These are phyloP conservation scores for Diphasiastrum complanatum DNA, from an alignment of 83 land plant species.

Conservation along the genomic window DNA sequence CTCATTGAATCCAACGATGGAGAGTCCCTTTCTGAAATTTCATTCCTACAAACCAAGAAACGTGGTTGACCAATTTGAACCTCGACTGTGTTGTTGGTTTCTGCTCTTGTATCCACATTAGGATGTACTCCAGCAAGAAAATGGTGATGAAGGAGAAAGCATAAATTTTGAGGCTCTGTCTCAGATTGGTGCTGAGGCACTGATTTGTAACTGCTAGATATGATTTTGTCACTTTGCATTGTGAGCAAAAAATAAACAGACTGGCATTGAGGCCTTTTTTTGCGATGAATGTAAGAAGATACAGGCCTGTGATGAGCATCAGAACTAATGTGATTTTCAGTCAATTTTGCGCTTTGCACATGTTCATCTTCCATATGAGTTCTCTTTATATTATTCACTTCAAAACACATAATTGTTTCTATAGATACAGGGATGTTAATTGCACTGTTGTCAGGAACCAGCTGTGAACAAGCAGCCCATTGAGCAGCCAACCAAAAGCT, in stretches of 20 bases:
- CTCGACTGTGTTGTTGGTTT: slow-evolving; percentile 12
- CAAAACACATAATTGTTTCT: slow-evolving; percentile 47
- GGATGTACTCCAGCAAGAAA: no score
- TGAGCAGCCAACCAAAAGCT: slow-evolving; percentile 45
- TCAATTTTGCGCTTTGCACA: slow-evolving; percentile 5
- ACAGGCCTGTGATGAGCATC: slow-evolving; percentile 16
- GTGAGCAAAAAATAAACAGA: no score
- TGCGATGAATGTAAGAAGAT: no score
- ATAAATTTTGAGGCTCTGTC: no score
- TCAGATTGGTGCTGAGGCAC: no score
- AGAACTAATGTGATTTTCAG: neutral
- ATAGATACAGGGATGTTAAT: slow-evolving; percentile 32
- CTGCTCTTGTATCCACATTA: no score
- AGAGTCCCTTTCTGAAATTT: slow-evolving; percentile 21
- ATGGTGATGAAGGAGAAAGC: no score
- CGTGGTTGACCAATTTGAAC: slow-evolving; percentile 33
- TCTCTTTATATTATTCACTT: slow-evolving; percentile 22
- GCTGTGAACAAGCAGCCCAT: slow-evolving; percentile 24
- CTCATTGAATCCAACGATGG: slow-evolving; percentile 46
- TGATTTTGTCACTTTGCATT: no score
- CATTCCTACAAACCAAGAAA: slow-evolving; percentile 16
- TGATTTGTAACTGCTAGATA: no score
- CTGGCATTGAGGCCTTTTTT: no score
- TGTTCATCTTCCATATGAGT: slow-evolving; percentile 7
- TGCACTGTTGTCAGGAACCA: slow-evolving; percentile 10